phyloP scores from a whole-genome alignment of 371 early-diverging fungal species.

The Gilbertella persicaria region DNA sequence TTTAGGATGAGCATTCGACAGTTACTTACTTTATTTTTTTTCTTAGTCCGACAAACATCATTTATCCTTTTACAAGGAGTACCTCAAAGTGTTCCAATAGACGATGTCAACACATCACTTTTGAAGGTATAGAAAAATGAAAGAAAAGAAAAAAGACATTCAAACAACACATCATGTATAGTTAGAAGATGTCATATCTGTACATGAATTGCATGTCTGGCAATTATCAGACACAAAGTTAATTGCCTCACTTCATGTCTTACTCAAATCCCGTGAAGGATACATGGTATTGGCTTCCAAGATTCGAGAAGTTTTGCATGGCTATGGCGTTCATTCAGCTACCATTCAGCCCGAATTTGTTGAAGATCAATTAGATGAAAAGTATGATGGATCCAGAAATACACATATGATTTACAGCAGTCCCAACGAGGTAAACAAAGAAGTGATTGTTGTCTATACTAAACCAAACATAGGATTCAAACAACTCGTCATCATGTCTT shows the following conservation, averaged over 20 bases:
- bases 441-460: not conserved
- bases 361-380: constrained; percentile 17
- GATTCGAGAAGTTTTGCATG: constrained; percentile 76
- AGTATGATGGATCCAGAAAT: not conserved
- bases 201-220: constrained; percentile 97
- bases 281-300: constrained; percentile 68
- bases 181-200: constrained; percentile 66
- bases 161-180: constrained; percentile 2
- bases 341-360: constrained; percentile 92
- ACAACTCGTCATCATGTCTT: constrained; percentile 24
- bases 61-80: constrained; percentile 87
- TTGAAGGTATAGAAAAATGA: constrained; percentile 23
- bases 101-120: constrained; percentile 64
- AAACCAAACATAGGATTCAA: constrained; percentile 11
- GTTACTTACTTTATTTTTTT: constrained; percentile 3
- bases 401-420: not conserved
- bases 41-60: constrained; percentile 76
- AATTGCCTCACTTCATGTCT: constrained; percentile 84
- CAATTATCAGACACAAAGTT: constrained; percentile 84
- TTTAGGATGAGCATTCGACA: not conserved
- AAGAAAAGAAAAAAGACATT: not conserved
- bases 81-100: constrained; percentile 69
- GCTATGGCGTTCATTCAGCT: constrained; percentile 81
- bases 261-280: constrained; percentile 54
- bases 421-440: constrained; percentile 5